Evolutionary conservation across 2,329 filamentous ascomycete genomes (phyloP), one percentile per base, ranked within the genome.

Genomic region (Fusarium musae): DNA sequence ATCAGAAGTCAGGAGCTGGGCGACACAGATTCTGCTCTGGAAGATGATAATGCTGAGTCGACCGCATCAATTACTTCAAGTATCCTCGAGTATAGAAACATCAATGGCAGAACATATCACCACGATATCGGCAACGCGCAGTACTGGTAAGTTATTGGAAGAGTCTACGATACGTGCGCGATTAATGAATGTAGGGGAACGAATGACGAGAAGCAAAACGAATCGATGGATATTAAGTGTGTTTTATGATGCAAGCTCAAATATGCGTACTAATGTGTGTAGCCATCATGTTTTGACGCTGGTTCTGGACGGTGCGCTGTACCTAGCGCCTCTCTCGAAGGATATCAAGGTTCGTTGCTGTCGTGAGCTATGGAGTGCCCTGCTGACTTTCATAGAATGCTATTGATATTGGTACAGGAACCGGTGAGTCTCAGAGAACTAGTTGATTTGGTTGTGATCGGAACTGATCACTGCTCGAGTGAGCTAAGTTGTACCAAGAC

Each of bases 201-300:
- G 0, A 75, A 75, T 8, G 72, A 75, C 19, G 69, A 75, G 8
- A 63, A 59, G 3, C 72, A 75, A 21, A 74, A 70, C 6, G 71
- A 75, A 12, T 75, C 72, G 1, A 75, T 75, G 72, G 71, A 74
- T 3, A 74, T 75, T 21, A 72, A 74, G 71, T 74, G 69, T 11
- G 3, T 32, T 5, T 5, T 30, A 9, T 30, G 28, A 9, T 30
- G 28, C 30, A 32, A 32, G 11, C 4, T 1, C 3, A 3, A 4
- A 16, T 5, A 30, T 15, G 16, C 46, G 6, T 8, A 2, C 68
- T 75, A 6, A 74, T 26, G 1, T 15, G 2, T 5, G 8, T 6
- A 74, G 72, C 4, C 71, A 75, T 8, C 72, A 75, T 30, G 72
- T 70, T 12, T 37, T 75, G 28, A 74, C 72, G 0, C 49, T 74